Evolutionary conservation across 176 grass and related monocot genomes (phyloP).

Genomic region (Melocanna baccifera): DNA sequence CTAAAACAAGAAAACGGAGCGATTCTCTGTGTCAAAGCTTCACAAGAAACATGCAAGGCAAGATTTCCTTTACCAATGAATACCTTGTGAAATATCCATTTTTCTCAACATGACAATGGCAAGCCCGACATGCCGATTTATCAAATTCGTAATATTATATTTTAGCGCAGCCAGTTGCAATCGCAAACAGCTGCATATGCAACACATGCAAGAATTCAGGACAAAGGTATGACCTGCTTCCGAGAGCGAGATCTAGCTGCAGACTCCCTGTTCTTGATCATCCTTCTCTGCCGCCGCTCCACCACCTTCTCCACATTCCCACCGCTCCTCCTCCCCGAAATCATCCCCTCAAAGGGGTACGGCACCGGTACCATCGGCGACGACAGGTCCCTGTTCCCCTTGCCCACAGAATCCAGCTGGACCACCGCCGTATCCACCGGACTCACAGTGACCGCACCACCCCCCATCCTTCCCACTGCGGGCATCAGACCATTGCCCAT

Average conservation of each 20-base stretch:
- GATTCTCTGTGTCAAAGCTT: background rate
- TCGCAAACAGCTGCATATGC: background rate
- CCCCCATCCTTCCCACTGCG: constrained; percentile 9
- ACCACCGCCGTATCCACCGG: constrained; percentile 23
- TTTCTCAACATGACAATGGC: background rate
- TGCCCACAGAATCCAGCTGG: constrained; percentile 45
- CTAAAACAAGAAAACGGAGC: background rate
- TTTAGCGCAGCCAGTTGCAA: constrained; percentile 14
- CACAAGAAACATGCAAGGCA: background rate
- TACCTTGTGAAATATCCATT: background rate
- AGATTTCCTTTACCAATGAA: background rate
- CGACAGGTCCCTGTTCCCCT: constrained; percentile 52
- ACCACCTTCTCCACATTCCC: constrained; percentile 65
- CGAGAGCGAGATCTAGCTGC: constrained; percentile 70
- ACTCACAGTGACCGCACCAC: constrained; percentile 6
- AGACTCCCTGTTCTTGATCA: constrained; percentile 89
- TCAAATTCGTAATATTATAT: background rate
- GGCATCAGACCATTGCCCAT: constrained; percentile 37
- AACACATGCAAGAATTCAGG: constrained; percentile 26
- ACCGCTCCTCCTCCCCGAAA: constrained; percentile 45
- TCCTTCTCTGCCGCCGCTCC: constrained; percentile 78
- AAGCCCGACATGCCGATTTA: background rate
- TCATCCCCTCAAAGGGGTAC: constrained; percentile 48
- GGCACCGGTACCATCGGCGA: constrained; percentile 46
- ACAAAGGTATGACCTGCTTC: constrained; percentile 55